These are phyloP conservation scores for Penicillium bovifimosum DNA, from an alignment of 495 filamentous ascomycete genomes.

Conservation along the genomic window DNA sequence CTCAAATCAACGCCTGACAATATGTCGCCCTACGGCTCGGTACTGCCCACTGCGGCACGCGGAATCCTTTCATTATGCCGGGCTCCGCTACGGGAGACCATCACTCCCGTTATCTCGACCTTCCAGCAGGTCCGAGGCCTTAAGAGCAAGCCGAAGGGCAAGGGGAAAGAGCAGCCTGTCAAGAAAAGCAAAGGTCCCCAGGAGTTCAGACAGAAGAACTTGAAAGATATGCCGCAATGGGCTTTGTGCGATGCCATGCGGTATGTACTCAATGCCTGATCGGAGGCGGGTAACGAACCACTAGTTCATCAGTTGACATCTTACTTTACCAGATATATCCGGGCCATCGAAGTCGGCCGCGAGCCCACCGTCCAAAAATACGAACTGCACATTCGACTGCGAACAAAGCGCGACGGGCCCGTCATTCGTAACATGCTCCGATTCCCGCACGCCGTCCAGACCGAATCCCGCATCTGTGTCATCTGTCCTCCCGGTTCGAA, in stretches of 20 bases:
- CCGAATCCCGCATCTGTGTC: conserved; percentile 77
- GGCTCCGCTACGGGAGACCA: conserved; percentile 25
- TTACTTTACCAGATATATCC: conserved; percentile 62
- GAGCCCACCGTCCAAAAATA: conserved; percentile 72
- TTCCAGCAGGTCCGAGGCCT: conserved; percentile 38
- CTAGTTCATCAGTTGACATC: conserved; percentile 8
- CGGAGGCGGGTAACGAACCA: not conserved
- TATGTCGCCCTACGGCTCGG: conserved; percentile 39
- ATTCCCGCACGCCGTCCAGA: conserved; percentile 83
- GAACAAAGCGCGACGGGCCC: conserved; percentile 73
- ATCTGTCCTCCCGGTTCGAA: conserved; percentile 75
- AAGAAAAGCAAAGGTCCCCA: conserved; percentile 61
- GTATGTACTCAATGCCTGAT: conserved; percentile 43
- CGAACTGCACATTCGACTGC: conserved; percentile 75
- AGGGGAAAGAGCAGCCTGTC: conserved; percentile 46
- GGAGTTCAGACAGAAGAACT: conserved; percentile 56
- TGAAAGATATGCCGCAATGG: conserved; percentile 61
- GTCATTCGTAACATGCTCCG: conserved; percentile 81
- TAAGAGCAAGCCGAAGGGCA: conserved; percentile 31
- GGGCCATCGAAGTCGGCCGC: conserved; percentile 84
- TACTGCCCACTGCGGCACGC: conserved; percentile 38
- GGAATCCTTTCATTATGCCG: conserved; percentile 36
- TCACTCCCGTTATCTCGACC: conserved; percentile 30
- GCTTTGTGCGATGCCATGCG: conserved; percentile 90
- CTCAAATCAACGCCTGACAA: conserved; percentile 12